Base-by-base conservation (phyloP, 352 stramenopile genomes). In the Plasmopara viticola region DNA sequence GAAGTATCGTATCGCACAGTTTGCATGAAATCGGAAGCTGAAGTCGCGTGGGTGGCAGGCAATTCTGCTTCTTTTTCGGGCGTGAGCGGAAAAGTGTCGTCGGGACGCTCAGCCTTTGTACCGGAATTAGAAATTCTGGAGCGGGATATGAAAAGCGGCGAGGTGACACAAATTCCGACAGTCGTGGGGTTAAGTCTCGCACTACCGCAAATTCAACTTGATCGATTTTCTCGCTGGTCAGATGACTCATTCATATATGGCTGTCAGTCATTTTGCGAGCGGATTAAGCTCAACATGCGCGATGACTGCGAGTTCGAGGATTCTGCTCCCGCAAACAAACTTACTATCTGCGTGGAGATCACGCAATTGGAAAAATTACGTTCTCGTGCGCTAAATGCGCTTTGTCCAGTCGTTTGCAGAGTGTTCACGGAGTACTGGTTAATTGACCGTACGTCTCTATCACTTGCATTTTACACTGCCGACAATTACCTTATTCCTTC, bases 351-450 rank as follows among this genome's bases (percentile, higher is more conserved):
- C 30, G 65, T 85, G 5, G 74, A 85, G 40, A 70, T 85, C 13
- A 75, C 61, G 6, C 69, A 72, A 17, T 43, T 82, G 13, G 74
- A 84, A 51, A 82, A 78, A 35, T 41, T 82, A 3, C 70, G 63
- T 2, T 68, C 65, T 0, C 64, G 64, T 15, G 53, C 59, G 8
- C 35, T 80, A 12, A 84, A 84, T 55, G 60, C 40, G n/a, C 41
- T 89, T 5, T 73, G 70, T 6, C 80, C 83, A 0, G 67, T 85
- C 8, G 61, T 85, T 8, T 90, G 79, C 14, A 67, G 78, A 33
- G 72, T 94, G 12, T 94, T 83, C 49, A 83, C 67, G 6, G 80
- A 94, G 47, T 94, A 91, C 56, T 94, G 83, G 83, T 51, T 94
- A 39, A 86, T 94, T 44, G 80, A 94, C 49, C 77, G 83, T 25